Evolutionary conservation across 73 alveolate species (phyloP).

Genomic region (Tetrahymena elliotti): DNA sequence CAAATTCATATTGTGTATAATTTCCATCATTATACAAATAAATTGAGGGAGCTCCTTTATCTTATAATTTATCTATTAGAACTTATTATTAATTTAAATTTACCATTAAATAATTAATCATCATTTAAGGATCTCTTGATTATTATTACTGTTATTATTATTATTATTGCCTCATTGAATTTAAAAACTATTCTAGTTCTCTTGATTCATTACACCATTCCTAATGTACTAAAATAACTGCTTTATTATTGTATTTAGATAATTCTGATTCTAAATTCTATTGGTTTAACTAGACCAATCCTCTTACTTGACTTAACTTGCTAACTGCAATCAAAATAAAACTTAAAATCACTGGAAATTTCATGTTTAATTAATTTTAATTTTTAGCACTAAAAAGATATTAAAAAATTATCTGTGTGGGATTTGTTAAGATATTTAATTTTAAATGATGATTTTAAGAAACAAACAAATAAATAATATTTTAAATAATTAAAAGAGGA

Average conservation of each 20-base stretch:
- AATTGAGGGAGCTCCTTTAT: background rate
- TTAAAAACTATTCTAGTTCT: background rate
- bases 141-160: background rate
- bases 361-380: background rate
- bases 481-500: too few relatives aligned
- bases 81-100: background rate
- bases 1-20: background rate
- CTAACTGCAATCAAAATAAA: background rate
- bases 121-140: background rate
- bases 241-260: background rate
- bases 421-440: background rate
- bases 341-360: background rate
- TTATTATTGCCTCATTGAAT: background rate
- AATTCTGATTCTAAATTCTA: background rate
- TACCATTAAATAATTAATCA: background rate
- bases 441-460: too few relatives aligned
- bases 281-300: background rate
- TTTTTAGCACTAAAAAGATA: background rate
- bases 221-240: background rate
- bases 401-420: background rate
- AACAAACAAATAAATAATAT: too few relatives aligned
- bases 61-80: background rate
- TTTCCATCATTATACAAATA: background rate
- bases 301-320: background rate
- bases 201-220: background rate